Conservation (phyloP, 345 rosid species). For the Boechera stricta region DNA sequence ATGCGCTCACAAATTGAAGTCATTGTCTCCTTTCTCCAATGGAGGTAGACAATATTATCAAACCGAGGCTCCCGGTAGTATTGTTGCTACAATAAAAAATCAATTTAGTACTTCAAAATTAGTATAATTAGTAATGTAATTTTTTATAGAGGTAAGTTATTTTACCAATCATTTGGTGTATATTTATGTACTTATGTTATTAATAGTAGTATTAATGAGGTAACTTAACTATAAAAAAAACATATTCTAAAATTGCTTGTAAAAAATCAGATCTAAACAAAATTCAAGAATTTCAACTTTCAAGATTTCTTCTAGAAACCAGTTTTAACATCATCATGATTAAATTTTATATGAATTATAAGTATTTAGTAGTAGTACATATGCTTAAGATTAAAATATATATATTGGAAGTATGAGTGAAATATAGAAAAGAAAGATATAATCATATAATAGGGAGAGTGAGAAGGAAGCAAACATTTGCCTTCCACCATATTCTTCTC, state of each 20-base stretch:
- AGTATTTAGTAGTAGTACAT: neutral
- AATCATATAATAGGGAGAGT: slow-evolving; percentile 52
- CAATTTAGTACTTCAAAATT: too few species aligned
- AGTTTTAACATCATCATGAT: slow-evolving; percentile 6
- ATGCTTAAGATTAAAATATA: slow-evolving; percentile 28
- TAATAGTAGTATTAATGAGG: neutral
- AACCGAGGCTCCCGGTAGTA: too few species aligned
- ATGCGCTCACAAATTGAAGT: too few species aligned
- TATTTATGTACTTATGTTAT: neutral
- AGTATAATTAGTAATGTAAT: too few species aligned
- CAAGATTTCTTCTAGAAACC: neutral
- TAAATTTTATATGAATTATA: neutral
- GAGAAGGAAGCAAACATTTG: slow-evolving; percentile 56
- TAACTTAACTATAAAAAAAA: neutral
- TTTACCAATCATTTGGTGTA: slow-evolving; percentile 32
- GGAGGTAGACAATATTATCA: too few species aligned
- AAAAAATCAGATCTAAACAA: neutral
- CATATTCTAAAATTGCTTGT: too few species aligned
- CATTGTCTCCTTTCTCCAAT: too few species aligned
- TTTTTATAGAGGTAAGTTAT: neutral
- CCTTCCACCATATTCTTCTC: slow-evolving; percentile 57
- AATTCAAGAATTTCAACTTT: neutral
- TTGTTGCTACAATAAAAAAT: too few species aligned
- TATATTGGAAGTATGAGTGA: neutral
- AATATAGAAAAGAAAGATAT: slow-evolving; percentile 34